Percentiles rank a stretch among this genome's conserved stretches.
phyloP scores from a whole-genome alignment of 352 stramenopile genomes.

The Globisporangium recalcitrans region DNA sequence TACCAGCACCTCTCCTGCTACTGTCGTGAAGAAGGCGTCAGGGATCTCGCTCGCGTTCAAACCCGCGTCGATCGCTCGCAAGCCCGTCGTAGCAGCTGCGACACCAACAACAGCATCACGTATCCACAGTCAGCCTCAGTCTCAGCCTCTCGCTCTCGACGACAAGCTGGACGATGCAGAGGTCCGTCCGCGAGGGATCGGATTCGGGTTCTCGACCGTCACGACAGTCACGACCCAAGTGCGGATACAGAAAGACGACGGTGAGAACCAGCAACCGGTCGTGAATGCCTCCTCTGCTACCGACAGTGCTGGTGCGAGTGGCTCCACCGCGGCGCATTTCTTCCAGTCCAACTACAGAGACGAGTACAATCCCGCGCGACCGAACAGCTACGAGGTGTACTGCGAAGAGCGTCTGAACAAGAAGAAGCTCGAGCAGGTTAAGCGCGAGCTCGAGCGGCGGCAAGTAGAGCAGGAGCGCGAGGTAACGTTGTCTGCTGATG shows the following conservation, averaged over 20 bases:
- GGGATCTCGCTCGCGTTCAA: conserved; percentile 52
- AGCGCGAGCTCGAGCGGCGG: conserved; percentile 68
- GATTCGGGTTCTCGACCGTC: conserved; percentile 36
- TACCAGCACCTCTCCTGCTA: neutral
- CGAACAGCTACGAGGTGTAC: conserved; percentile 88
- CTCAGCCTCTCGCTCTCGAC: neutral
- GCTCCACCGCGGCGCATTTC: conserved; percentile 28
- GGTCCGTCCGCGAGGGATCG: neutral
- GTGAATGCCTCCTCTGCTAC: neutral
- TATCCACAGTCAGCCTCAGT: neutral
- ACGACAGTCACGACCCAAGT: conserved; percentile 24
- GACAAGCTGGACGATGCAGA: neutral
- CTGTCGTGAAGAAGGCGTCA: conserved; percentile 10
- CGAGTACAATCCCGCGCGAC: conserved; percentile 81
- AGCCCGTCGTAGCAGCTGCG: neutral
- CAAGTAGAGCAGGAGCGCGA: conserved; percentile 70
- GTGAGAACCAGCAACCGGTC: conserved; percentile 17
- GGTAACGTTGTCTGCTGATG: conserved; percentile 18
- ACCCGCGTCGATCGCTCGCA: conserved; percentile 48
- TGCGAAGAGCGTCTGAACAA: conserved; percentile 74
- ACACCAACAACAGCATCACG: neutral
- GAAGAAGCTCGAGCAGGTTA: conserved; percentile 80
- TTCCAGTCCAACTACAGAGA: conserved; percentile 77
- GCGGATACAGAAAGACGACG: conserved; percentile 19
- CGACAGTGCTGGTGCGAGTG: neutral